phyloP scores from a whole-genome alignment of 2,329 filamentous ascomycete genomes.

The Passalora sequoiae region DNA sequence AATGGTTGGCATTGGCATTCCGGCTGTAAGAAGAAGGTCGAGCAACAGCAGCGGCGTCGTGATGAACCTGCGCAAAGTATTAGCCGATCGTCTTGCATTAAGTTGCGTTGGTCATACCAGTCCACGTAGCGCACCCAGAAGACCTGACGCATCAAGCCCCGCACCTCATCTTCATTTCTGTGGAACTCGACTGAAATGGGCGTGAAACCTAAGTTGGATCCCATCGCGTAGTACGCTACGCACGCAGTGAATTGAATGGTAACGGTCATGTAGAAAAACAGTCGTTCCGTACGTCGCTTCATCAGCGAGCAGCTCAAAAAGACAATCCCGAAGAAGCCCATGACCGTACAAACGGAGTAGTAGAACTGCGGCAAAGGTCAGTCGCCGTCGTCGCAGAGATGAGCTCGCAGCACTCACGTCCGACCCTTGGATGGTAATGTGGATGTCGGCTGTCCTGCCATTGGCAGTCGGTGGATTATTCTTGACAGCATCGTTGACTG shows the following conservation, averaged over 20 bases:
- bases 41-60: constrained; percentile 57
- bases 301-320: constrained; percentile 47
- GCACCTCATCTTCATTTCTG: constrained; percentile 38
- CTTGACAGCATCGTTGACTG: constrained; percentile 6
- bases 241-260: constrained; percentile 50
- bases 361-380: no score
- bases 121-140: constrained; percentile 61
- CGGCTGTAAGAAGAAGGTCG: constrained; percentile 56
- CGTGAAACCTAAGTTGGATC: constrained; percentile 55
- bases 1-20: constrained; percentile 58
- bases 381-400: no score
- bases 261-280: constrained; percentile 57
- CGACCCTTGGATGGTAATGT: constrained; percentile 13
- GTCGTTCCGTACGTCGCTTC: constrained; percentile 48
- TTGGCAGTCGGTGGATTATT: constrained; percentile 16
- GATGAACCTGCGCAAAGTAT: constrained; percentile 34
- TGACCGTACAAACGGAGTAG: constrained; percentile 53
- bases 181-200: constrained; percentile 56
- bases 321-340: constrained; percentile 47
- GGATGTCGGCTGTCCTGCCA: constrained; percentile 12
- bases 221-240: constrained; percentile 60
- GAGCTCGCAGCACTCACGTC: constrained; percentile 6
- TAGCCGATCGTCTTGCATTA: not conserved
- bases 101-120: constrained; percentile 39
- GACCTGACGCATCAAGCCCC: constrained; percentile 51